A percentile compares a stretch with the other conserved stretches of the same genome.
Evolutionary conservation across 192 early-diverging fungal species (phyloP).

Genomic region (Coemansia sp.): DNA sequence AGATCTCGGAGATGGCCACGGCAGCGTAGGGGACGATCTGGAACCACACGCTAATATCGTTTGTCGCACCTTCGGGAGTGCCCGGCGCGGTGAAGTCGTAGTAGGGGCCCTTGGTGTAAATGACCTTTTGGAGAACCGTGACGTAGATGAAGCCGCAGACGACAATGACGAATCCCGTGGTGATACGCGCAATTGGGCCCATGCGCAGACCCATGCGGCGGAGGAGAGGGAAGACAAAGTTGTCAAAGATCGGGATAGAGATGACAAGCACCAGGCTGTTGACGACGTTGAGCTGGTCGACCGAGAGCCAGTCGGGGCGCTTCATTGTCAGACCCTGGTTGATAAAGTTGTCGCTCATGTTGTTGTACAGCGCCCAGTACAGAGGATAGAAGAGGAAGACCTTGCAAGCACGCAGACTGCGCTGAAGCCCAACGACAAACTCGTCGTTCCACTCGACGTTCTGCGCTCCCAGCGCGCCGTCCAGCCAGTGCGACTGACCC

Average conservation of each 20-base stretch:
- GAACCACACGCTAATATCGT: conserved; percentile 61
- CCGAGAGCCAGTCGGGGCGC: conserved; percentile 56
- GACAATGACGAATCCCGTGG: conserved; percentile 67
- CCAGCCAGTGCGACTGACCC: conserved; percentile 17
- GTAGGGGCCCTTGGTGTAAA: conserved; percentile 63
- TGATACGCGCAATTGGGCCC: conserved; percentile 67
- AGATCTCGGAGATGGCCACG: conserved; percentile 67
- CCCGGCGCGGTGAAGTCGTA: conserved; percentile 49
- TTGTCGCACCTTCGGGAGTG: conserved; percentile 17
- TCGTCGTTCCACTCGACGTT: conserved; percentile 20
- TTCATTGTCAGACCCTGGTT: conserved; percentile 63
- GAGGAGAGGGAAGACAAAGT: conserved; percentile 62
- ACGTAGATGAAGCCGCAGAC: conserved; percentile 62
- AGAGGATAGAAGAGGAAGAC: conserved; percentile 47
- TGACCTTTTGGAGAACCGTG: conserved; percentile 62
- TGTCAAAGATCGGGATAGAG: conserved; percentile 72
- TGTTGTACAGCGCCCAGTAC: conserved; percentile 57
- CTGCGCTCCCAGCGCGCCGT: neutral
- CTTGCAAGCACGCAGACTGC: conserved; percentile 29
- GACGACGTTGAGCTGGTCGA: conserved; percentile 70
- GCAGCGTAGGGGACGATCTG: conserved; percentile 65
- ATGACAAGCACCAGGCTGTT: conserved; percentile 69
- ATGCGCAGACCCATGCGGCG: conserved; percentile 56
- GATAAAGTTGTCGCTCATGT: conserved; percentile 67
- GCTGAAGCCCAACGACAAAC: conserved; percentile 33